Conservation (phyloP, 495 filamentous ascomycete genomes). For the Choiromyces venosus region DNA sequence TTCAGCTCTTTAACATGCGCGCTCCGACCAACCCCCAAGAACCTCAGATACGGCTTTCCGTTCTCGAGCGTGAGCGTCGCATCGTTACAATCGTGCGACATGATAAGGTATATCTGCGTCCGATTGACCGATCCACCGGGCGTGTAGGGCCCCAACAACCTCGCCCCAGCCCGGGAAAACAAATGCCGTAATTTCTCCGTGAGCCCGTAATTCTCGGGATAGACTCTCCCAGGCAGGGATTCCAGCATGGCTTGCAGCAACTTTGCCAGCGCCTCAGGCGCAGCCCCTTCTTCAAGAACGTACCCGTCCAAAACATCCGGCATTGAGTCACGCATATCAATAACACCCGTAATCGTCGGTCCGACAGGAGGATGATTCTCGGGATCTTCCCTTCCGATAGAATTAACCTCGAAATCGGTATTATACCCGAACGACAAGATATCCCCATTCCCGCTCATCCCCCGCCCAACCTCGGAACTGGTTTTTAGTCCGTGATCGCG, state of each 20-base stretch:
- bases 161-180: slow-evolving; percentile 50
- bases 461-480: slow-evolving; percentile 55
- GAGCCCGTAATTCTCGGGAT: slow-evolving; percentile 45
- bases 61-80: slow-evolving; percentile 55
- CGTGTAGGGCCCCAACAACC: slow-evolving; percentile 55
- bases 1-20: slow-evolving; percentile 54
- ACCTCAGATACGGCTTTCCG: slow-evolving; percentile 56
- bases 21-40: slow-evolving; percentile 53
- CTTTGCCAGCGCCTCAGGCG: slow-evolving; percentile 54
- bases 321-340: slow-evolving; percentile 54
- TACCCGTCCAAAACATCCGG: slow-evolving; percentile 57
- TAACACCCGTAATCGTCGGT: slow-evolving; percentile 60
- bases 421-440: slow-evolving; percentile 57
- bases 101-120: slow-evolving; percentile 64
- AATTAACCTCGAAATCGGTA: slow-evolving; percentile 51
- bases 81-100: slow-evolving; percentile 66
- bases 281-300: slow-evolving; percentile 60
- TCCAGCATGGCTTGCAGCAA: slow-evolving; percentile 57
- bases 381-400: slow-evolving; percentile 50
- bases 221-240: slow-evolving; percentile 50
- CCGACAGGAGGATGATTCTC: slow-evolving; percentile 54
- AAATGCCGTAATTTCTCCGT: slow-evolving; percentile 45
- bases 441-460: slow-evolving; percentile 66
- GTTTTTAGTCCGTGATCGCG: slow-evolving; percentile 54
- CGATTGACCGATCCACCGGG: slow-evolving; percentile 52